Evolutionary conservation across 2,329 filamentous ascomycete genomes (phyloP).

Genomic region (Albophoma yamanashiensis): DNA sequence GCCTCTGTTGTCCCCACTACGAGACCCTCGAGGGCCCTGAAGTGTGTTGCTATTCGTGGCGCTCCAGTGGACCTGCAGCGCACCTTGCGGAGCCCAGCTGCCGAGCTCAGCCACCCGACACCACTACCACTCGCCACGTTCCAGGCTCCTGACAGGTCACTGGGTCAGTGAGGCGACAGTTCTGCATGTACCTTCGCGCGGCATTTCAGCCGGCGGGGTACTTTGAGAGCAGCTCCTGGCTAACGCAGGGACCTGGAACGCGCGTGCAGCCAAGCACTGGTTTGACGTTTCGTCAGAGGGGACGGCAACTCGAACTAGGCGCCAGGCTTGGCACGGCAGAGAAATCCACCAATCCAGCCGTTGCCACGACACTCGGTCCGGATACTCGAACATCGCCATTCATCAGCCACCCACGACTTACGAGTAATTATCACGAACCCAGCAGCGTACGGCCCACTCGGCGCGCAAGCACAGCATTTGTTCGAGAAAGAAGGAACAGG

Average conservation of each 20-base stretch:
- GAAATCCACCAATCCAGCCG: background rate
- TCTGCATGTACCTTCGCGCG: background rate
- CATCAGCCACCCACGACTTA: background rate
- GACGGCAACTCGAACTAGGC: background rate
- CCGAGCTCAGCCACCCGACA: constrained; percentile 1
- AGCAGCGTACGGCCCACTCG: background rate
- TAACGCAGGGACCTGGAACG: background rate
- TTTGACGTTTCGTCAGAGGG: background rate
- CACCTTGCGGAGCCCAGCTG: background rate
- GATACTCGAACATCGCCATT: background rate
- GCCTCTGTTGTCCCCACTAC: background rate
- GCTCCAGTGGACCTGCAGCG: background rate
- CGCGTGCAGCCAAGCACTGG: background rate
- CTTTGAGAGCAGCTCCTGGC: background rate
- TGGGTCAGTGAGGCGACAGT: background rate
- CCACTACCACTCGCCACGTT: constrained; percentile 1
- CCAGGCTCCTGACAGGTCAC: background rate
- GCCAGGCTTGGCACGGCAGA: background rate
- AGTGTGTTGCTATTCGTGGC: constrained; percentile 1
- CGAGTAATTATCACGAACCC: background rate
- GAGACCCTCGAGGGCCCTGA: background rate
- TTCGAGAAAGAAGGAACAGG: background rate
- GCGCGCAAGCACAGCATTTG: background rate
- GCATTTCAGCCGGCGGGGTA: background rate
- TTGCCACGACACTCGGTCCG: background rate